Percentiles rank a stretch among this genome's conserved stretches.
Conservation (phyloP, 1,284 basidiomycete genomes). For the Heimioporus retisporus region DNA sequence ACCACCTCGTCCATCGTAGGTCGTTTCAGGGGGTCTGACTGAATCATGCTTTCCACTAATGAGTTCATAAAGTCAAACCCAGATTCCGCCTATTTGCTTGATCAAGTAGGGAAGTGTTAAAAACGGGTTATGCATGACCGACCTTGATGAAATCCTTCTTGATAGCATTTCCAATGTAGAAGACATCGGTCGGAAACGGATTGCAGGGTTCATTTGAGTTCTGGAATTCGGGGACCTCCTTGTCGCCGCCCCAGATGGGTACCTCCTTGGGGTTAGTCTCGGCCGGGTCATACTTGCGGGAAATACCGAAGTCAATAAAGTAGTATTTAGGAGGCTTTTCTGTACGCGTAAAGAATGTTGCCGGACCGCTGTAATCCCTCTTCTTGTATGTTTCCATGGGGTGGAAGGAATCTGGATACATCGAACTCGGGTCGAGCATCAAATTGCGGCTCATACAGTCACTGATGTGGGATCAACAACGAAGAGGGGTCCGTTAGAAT, state of each 20-base stretch:
- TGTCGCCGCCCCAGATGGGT: constrained; percentile 43
- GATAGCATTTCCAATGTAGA: constrained; percentile 39
- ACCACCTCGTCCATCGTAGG: constrained; percentile 34
- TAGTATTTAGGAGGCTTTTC: constrained; percentile 29
- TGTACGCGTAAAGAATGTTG: too few species aligned
- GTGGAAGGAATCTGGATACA: too few species aligned
- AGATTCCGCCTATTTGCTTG: constrained; percentile 1
- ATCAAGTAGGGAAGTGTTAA: not conserved
- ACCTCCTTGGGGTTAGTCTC: constrained; percentile 34
- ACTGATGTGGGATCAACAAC: too few species aligned
- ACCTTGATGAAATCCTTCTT: constrained; percentile 29
- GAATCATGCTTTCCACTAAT: constrained; percentile 37
- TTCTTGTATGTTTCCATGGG: too few species aligned
- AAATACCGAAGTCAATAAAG: constrained; percentile 49
- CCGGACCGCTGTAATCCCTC: too few species aligned
- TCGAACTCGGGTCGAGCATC: too few species aligned
- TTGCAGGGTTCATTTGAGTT: constrained; percentile 28
- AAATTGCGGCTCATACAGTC: too few species aligned
- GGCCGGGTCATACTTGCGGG: constrained; percentile 37
- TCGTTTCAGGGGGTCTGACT: constrained; percentile 32
- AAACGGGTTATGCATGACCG: not conserved
- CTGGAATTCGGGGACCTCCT: constrained; percentile 46
- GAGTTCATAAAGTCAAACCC: constrained; percentile 41
- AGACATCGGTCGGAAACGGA: constrained; percentile 45
- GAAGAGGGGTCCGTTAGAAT: too few species aligned